phyloP scores from a whole-genome alignment of 2,329 filamentous ascomycete species.

The Penicillium sp. region DNA sequence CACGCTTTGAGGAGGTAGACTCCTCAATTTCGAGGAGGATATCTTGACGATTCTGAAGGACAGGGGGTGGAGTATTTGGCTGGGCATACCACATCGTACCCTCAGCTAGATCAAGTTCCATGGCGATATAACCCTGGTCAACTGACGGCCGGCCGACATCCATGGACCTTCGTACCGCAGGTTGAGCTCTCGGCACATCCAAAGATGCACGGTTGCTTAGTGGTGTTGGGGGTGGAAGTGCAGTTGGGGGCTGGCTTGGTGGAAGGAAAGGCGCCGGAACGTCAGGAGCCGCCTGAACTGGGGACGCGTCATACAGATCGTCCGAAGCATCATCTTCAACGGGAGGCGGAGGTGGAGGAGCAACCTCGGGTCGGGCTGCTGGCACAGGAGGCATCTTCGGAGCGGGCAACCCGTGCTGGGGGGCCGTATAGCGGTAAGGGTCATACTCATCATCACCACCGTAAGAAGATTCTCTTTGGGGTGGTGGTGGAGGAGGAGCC shows the following conservation, averaged over 20 bases:
- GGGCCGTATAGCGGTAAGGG: conserved; percentile 56
- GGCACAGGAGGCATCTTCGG: conserved; percentile 33
- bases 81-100: conserved; percentile 87
- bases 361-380: conserved; percentile 26
- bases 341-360: conserved; percentile 34
- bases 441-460: conserved; percentile 60
- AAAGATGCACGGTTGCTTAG: conserved; percentile 62
- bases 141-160: conserved; percentile 76
- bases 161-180: conserved; percentile 66
- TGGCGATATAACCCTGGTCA: conserved; percentile 83
- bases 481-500: conserved; percentile 52
- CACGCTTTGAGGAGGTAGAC: conserved; percentile 69
- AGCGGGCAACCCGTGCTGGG: conserved; percentile 38
- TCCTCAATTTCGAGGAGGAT: conserved; percentile 84
- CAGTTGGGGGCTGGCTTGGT: conserved; percentile 34
- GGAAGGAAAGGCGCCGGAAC: conserved; percentile 51
- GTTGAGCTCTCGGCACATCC: conserved; percentile 63
- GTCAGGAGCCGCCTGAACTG: conserved; percentile 41
- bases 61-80: conserved; percentile 76
- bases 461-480: conserved; percentile 48
- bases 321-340: conserved; percentile 45
- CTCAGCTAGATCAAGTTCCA: conserved; percentile 78
- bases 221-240: conserved; percentile 52
- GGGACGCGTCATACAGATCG: conserved; percentile 53
- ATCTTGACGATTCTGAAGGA: conserved; percentile 81